phyloP scores from a whole-genome alignment of 495 filamentous ascomycete species.

The Pyronema domesticum region DNA sequence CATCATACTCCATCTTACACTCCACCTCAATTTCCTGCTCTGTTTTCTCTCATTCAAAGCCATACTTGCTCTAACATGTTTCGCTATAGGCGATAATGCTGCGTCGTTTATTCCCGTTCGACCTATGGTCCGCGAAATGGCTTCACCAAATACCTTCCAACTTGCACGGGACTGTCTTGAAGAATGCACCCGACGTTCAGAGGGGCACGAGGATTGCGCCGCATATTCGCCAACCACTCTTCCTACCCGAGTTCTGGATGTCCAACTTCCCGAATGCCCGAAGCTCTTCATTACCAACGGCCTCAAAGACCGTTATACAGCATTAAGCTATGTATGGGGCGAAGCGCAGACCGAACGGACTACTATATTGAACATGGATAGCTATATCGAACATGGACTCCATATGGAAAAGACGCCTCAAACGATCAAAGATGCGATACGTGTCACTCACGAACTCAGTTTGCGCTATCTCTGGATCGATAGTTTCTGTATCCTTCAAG shows the following conservation, averaged over 20 bases:
- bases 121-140: too few species aligned
- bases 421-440: slow-evolving; percentile 23
- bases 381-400: background rate
- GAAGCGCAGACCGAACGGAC: background rate
- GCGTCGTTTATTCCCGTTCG: too few species aligned
- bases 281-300: background rate
- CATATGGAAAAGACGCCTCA: background rate
- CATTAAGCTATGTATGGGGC: slow-evolving; percentile 22
- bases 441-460: slow-evolving; percentile 19
- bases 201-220: too few species aligned
- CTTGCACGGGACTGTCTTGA: too few species aligned
- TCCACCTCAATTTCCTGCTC: too few species aligned
- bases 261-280: background rate
- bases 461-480: slow-evolving; percentile 30
- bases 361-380: slow-evolving; percentile 6
- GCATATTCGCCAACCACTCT: too few species aligned
- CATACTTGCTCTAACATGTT: too few species aligned
- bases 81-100: too few species aligned
- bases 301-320: slow-evolving; percentile 4
- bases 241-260: background rate
- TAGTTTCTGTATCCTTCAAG: slow-evolving; percentile 25
- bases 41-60: too few species aligned
- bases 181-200: too few species aligned
- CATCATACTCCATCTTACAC: too few species aligned
- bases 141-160: background rate